Evolutionary conservation across 345 rosid species (phyloP).

Genomic region (Schrenkiella parvula): DNA sequence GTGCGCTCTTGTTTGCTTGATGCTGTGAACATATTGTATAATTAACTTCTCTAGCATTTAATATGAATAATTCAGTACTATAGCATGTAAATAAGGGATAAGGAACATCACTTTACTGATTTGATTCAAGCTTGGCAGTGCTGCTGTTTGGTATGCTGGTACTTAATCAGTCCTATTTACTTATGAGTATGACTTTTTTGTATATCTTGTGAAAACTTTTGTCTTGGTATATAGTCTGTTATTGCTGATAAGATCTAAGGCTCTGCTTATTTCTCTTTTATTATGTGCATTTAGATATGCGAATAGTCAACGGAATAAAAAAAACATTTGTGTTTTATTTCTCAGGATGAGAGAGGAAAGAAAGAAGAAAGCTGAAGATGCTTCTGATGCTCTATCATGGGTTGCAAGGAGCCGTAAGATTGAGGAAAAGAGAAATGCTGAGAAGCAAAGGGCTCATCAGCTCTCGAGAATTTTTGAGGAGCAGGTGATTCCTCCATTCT

Average conservation of each 20-base stretch:
- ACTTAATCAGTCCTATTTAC: neutral
- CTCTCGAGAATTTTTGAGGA: conserved; percentile 83
- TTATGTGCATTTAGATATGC: neutral
- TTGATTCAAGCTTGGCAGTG: neutral
- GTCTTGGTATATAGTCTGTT: neutral
- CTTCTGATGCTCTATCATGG: conserved; percentile 69
- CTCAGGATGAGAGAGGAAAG: conserved; percentile 84
- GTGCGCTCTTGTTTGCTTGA: neutral
- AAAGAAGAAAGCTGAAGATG: conserved; percentile 60
- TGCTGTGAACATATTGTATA: neutral
- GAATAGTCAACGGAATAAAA: neutral
- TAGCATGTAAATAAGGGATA: neutral
- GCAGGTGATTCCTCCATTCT: conserved; percentile 47
- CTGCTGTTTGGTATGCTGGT: neutral
- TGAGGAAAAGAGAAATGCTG: conserved; percentile 64
- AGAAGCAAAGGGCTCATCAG: conserved; percentile 75
- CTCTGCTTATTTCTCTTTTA: neutral
- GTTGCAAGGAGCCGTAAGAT: conserved; percentile 73
- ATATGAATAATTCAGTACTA: neutral
- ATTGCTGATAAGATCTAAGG: conserved; percentile 6
- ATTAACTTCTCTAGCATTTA: neutral
- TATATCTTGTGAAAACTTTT: neutral
- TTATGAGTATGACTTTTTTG: neutral
- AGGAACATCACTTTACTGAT: neutral
- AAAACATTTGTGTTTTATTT: neutral